Evolutionary conservation across 2,329 filamentous ascomycete genomes (phyloP).

Genomic region (Tolypocladium inflatum): DNA sequence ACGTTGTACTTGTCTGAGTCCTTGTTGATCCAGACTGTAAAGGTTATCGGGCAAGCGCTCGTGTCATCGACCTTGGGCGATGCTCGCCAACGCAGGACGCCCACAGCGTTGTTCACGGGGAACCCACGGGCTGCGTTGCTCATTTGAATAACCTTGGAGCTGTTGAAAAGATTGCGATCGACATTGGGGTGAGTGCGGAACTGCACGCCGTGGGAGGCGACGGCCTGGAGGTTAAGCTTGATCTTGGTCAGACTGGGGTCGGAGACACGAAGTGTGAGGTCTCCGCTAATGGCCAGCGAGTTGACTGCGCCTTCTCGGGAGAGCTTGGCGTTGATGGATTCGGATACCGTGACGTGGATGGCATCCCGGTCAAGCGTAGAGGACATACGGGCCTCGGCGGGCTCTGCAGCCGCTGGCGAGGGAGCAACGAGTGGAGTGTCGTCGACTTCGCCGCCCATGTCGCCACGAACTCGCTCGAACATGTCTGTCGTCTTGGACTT

Average conservation of each 20-base stretch:
- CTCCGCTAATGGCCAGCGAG: slow-evolving; percentile 81
- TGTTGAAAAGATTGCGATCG: slow-evolving; percentile 79
- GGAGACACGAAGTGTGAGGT: slow-evolving; percentile 82
- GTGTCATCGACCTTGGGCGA: slow-evolving; percentile 72
- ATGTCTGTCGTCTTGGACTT: slow-evolving; percentile 97
- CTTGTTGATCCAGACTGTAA: slow-evolving; percentile 96
- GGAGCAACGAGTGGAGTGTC: slow-evolving; percentile 62
- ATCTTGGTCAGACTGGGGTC: slow-evolving; percentile 86
- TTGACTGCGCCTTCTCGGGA: slow-evolving; percentile 81
- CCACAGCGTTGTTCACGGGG: slow-evolving; percentile 87
- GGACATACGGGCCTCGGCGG: slow-evolving; percentile 46
- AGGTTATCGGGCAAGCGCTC: slow-evolving; percentile 80
- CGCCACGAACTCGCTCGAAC: slow-evolving; percentile 89
- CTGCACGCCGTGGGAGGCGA: slow-evolving; percentile 73
- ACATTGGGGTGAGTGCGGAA: slow-evolving; percentile 97
- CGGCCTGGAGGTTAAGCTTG: slow-evolving; percentile 71
- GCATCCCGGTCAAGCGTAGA: slow-evolving; percentile 70
- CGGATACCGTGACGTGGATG: slow-evolving; percentile 79
- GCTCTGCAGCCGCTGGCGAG: slow-evolving; percentile 39
- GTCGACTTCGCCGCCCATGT: slow-evolving; percentile 80
- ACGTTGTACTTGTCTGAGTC: slow-evolving; percentile 76
- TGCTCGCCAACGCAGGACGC: slow-evolving; percentile 86
- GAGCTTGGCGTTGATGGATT: slow-evolving; percentile 83
- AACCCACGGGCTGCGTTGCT: slow-evolving; percentile 83
- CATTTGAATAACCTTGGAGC: slow-evolving; percentile 76